phyloP scores from a whole-genome alignment of 140 eudicot genomes.

The Ambrosia hybrid region DNA sequence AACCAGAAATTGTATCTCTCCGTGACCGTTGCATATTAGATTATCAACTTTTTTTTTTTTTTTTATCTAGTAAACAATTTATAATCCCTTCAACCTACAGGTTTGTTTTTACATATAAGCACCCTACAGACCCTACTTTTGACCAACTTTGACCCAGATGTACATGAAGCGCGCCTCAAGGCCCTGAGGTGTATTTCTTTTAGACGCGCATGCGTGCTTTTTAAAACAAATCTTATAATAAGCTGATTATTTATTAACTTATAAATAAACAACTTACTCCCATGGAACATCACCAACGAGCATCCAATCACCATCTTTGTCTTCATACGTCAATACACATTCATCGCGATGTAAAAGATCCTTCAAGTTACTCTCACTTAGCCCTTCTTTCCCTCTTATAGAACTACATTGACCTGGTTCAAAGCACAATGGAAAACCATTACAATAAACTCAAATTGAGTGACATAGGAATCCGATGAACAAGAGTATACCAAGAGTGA shows the following conservation, averaged over 20 bases:
- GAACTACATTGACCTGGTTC: conserved; percentile 60
- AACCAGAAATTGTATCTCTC: too few species aligned
- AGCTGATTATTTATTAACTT: not conserved
- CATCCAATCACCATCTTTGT: conserved; percentile 93
- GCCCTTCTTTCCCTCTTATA: conserved; percentile 48
- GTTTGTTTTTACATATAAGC: too few species aligned
- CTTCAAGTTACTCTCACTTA: conserved; percentile 49
- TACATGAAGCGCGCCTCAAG: too few species aligned
- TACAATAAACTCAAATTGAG: not conserved
- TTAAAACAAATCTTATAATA: too few species aligned
- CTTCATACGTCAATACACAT: conserved; percentile 78
- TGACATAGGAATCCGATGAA: not conserved
- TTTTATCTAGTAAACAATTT: too few species aligned
- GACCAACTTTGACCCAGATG: too few species aligned
- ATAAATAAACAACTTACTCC: conserved; percentile 54
- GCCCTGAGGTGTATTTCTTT: too few species aligned
- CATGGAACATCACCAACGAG: conserved; percentile 95
- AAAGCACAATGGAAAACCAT: conserved; percentile 8
- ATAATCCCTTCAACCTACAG: too few species aligned
- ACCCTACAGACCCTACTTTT: too few species aligned
- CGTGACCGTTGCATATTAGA: too few species aligned
- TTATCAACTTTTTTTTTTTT: too few species aligned
- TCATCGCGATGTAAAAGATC: conserved; percentile 70
- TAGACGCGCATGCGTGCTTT: too few species aligned
- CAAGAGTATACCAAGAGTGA: conserved; percentile 58